Evolutionary conservation across 78 protist genomes (phyloP).

Genomic region (Dictyostelium capitatum): DNA sequence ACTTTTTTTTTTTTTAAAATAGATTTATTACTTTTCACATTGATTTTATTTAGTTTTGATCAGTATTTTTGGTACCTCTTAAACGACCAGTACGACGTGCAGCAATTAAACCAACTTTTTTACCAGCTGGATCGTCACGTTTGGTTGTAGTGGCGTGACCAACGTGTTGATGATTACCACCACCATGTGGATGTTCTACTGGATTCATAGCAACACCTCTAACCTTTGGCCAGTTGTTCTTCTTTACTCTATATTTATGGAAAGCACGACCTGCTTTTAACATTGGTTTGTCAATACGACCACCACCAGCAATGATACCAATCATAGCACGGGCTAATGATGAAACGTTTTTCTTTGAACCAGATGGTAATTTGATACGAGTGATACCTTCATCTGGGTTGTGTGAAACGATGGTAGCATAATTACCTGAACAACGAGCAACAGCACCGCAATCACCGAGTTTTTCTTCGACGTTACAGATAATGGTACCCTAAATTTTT

Average conservation of each 20-base stretch:
- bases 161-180: conserved; percentile 99
- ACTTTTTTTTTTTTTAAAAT: no score
- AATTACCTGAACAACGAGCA: conserved; percentile 98
- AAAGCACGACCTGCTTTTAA: conserved; percentile 99
- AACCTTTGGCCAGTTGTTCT: conserved; percentile 99
- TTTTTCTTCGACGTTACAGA: conserved; percentile 98
- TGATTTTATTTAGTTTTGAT: background rate
- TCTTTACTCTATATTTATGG: conserved; percentile 98
- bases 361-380: conserved; percentile 98
- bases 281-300: conserved; percentile 99
- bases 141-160: conserved; percentile 98
- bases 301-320: conserved; percentile 99
- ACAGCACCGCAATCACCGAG: conserved; percentile 97
- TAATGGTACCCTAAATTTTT: conserved; percentile 99
- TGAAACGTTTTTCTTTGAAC: conserved; percentile 95
- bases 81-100: conserved; percentile 99
- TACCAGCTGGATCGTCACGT: conserved; percentile 97
- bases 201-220: conserved; percentile 99
- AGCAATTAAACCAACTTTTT: conserved; percentile 99
- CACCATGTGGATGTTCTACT: conserved; percentile 98
- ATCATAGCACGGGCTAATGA: conserved; percentile 97
- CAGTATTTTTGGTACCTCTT: conserved; percentile 79
- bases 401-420: conserved; percentile 98
- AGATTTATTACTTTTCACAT: no score
- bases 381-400: conserved; percentile 95